Percentiles rank a stretch among this genome's conserved stretches.
Conservation (phyloP, 139 green algal genomes). For the Micractinium sp. region DNA sequence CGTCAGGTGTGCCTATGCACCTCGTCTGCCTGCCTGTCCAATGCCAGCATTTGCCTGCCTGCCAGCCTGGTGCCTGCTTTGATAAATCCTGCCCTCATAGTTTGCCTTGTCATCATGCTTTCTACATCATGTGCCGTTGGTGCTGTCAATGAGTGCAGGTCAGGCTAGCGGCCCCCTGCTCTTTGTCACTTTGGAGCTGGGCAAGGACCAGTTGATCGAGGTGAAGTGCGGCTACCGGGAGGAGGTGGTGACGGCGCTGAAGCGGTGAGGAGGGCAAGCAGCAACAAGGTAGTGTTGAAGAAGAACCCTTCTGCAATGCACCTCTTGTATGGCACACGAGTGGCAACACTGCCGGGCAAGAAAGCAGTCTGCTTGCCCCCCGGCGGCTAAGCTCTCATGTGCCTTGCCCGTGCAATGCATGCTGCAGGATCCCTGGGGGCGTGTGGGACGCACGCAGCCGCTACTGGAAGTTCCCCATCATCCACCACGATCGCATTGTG, state of each 20-base stretch:
- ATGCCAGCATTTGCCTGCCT: neutral
- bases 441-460: conserved; percentile 1
- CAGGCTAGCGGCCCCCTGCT: neutral
- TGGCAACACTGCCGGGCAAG: no score
- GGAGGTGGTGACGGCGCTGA: conserved; percentile 8
- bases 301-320: neutral
- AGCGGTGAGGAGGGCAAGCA: neutral
- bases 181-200: conserved; percentile 16
- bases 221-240: conserved; percentile 9
- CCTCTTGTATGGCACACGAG: neutral
- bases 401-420: neutral
- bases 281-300: neutral
- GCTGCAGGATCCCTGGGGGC: neutral
- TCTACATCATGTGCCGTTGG: neutral
- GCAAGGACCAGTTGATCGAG: conserved; percentile 4
- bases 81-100: neutral
- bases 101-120: neutral
- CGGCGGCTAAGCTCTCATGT: neutral
- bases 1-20: neutral
- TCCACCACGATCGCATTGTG: neutral
- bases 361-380: neutral
- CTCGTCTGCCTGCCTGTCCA: neutral
- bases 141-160: neutral
- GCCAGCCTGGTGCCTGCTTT: neutral
- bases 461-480: conserved; percentile 14